phyloP scores from a whole-genome alignment of 139 green algal genomes.

The Coelastrella sp. region DNA sequence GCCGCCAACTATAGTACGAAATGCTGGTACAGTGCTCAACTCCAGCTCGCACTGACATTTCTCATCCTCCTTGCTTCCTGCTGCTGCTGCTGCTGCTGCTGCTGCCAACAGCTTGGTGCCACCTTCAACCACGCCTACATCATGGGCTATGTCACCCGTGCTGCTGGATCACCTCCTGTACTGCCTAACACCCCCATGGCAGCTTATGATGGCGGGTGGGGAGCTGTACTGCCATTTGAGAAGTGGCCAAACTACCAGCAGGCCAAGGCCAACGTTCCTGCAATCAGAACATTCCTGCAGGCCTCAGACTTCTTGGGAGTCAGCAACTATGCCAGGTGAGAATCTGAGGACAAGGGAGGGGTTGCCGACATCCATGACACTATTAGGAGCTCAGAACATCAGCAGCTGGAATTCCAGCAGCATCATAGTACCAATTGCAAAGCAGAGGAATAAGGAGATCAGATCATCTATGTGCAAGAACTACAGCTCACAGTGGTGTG shows the following conservation, averaged over 20 bases:
- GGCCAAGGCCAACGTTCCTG: conserved; percentile 9
- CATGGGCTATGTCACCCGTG: conserved; percentile 34
- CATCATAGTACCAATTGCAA: too few relatives aligned
- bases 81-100: background rate
- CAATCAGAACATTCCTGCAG: conserved; percentile 11
- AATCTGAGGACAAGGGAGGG: too few relatives aligned
- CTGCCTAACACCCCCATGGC: conserved; percentile 21
- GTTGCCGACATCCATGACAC: too few relatives aligned
- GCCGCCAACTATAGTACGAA: too few relatives aligned
- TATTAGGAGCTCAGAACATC: too few relatives aligned
- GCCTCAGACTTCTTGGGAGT: conserved; percentile 40
- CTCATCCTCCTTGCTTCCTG: background rate
- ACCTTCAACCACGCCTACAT: conserved; percentile 49
- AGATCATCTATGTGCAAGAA: too few relatives aligned
- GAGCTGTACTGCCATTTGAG: conserved; percentile 44
- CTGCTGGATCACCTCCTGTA: background rate
- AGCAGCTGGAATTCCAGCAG: too few relatives aligned
- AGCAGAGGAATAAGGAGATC: too few relatives aligned
- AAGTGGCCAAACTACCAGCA: conserved; percentile 45
- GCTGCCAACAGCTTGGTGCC: background rate
- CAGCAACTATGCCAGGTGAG: conserved; percentile 37
- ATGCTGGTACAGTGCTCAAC: too few relatives aligned
- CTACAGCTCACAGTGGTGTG: too few relatives aligned
- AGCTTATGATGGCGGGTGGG: conserved; percentile 36
- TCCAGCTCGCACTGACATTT: background rate